Conservation (phyloP, 2,329 filamentous ascomycete genomes). For the Colletotrichum orbiculare region DNA sequence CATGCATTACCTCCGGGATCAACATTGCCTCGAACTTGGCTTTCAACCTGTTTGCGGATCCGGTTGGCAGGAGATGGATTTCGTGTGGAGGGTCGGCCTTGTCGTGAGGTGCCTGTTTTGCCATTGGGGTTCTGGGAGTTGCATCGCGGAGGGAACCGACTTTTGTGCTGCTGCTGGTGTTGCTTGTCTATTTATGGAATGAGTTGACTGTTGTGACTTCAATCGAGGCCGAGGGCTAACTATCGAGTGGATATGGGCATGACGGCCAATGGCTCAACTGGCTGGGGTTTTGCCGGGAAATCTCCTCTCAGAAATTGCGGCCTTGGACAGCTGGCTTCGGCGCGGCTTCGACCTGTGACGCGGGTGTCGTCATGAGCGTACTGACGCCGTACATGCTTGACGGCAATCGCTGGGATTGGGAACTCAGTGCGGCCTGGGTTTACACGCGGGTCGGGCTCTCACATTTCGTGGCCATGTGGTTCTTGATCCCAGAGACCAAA, state of each 20-base stretch:
- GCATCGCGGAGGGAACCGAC: slow-evolving; percentile 33
- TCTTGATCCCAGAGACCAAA: slow-evolving; percentile 36
- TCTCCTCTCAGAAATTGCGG: slow-evolving; percentile 49
- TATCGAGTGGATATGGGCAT: slow-evolving; percentile 39
- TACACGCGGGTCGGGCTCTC: slow-evolving; percentile 43
- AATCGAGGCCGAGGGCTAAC: not conserved
- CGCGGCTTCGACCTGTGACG: slow-evolving; percentile 42
- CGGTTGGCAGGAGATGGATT: slow-evolving; percentile 36
- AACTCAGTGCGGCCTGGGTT: slow-evolving; percentile 46
- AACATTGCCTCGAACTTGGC: slow-evolving; percentile 38
- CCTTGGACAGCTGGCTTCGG: slow-evolving; percentile 46
- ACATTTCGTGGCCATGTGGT: slow-evolving; percentile 43
- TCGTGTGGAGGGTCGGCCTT: slow-evolving; percentile 36
- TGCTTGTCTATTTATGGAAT: slow-evolving; percentile 42
- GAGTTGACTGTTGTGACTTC: slow-evolving; percentile 13
- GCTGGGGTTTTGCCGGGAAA: slow-evolving; percentile 48
- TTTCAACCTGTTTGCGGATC: slow-evolving; percentile 38
- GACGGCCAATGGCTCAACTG: slow-evolving; percentile 42
- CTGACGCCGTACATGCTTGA: slow-evolving; percentile 48
- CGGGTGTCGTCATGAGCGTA: slow-evolving; percentile 39
- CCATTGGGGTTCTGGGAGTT: slow-evolving; percentile 39
- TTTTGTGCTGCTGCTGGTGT: slow-evolving; percentile 37
- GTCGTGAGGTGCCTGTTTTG: slow-evolving; percentile 35
- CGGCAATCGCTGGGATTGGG: slow-evolving; percentile 45
- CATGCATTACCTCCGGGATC: slow-evolving; percentile 39